These are phyloP conservation scores for Tylopilus rubrobrunneus DNA, from an alignment of 768 basidiomycete species.

Conservation along the genomic window DNA sequence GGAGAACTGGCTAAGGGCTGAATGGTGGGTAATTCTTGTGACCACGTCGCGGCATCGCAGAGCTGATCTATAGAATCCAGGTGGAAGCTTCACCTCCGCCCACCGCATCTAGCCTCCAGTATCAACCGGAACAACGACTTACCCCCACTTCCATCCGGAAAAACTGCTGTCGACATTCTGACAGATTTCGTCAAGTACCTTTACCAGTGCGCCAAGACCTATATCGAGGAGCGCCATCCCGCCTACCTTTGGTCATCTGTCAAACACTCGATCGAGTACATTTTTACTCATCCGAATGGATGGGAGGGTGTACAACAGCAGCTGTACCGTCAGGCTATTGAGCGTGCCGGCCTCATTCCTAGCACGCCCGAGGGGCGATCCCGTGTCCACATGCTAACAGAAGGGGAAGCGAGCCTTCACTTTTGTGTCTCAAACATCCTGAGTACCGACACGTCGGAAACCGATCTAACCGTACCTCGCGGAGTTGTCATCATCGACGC, in stretches of 20 bases:
- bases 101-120: neutral
- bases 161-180: neutral
- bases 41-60: neutral
- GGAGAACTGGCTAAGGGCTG: neutral
- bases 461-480: neutral
- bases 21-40: neutral
- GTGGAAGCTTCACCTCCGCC: neutral
- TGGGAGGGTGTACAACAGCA: conserved; percentile 26
- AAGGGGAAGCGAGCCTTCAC: neutral
- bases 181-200: neutral
- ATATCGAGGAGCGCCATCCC: neutral
- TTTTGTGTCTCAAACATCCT: neutral
- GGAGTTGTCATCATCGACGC: neutral
- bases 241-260: neutral
- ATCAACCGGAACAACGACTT: neutral
- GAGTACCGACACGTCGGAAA: neutral
- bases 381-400: neutral
- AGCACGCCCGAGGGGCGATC: neutral
- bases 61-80: neutral
- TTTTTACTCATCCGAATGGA: conserved; percentile 19
- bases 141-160: neutral
- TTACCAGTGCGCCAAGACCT: neutral
- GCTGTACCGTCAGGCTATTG: neutral
- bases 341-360: neutral
- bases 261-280: neutral